Percentiles rank a stretch among this genome's conserved stretches.
Evolutionary conservation across 176 grass and related monocot species (phyloP).

Genomic region (Rhynchospora tenuis): DNA sequence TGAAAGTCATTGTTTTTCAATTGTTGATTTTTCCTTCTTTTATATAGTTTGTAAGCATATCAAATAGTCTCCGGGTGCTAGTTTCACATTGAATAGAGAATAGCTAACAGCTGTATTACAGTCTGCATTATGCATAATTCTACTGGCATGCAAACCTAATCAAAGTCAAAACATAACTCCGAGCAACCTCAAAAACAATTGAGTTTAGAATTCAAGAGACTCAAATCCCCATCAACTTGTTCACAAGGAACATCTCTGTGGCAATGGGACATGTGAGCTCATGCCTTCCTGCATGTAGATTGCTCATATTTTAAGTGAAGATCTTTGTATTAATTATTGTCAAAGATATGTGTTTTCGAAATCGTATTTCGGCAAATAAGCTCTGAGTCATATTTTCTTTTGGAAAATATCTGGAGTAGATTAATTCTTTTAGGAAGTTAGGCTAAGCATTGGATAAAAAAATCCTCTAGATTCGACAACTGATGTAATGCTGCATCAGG

Average conservation of each 20-base stretch:
- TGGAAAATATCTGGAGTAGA: not conserved
- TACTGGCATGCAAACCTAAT: not conserved
- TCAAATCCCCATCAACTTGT: not conserved
- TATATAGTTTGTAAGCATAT: not conserved
- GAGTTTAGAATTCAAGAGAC: not conserved
- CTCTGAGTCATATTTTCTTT: not conserved
- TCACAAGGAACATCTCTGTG: not conserved
- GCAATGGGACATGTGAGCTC: not conserved
- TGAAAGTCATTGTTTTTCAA: not conserved
- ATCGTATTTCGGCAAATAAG: not conserved
- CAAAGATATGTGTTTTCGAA: not conserved
- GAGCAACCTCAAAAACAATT: not conserved
- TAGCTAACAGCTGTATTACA: not conserved
- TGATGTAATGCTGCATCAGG: not conserved
- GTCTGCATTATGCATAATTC: not conserved
- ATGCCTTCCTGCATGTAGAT: not conserved
- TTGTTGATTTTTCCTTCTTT: not conserved
- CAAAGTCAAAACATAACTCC: not conserved
- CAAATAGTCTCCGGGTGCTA: not conserved
- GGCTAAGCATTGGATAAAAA: too few species aligned
- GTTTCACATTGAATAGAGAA: not conserved
- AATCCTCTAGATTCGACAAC: not conserved
- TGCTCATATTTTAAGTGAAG: not conserved
- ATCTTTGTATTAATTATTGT: not conserved
- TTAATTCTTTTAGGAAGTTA: not conserved